Evolutionary conservation across 2,329 filamentous ascomycete species (phyloP).

Genomic region (Tolypocladium pustulatum): DNA sequence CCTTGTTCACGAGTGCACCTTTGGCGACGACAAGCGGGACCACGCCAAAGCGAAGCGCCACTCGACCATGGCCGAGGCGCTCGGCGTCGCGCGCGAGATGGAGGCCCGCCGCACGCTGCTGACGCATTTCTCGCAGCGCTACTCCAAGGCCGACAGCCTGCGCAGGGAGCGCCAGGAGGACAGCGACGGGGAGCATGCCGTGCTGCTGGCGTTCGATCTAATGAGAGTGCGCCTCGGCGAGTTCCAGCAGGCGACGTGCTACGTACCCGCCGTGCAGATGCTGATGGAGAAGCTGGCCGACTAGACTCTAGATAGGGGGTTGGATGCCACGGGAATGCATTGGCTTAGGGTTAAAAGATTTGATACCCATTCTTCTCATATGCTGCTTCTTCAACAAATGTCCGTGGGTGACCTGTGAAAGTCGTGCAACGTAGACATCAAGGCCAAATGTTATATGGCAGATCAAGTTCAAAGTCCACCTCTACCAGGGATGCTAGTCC

Average conservation of each 20-base stretch:
- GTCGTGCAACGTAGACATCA: neutral
- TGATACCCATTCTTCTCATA: neutral
- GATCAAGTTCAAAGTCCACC: neutral
- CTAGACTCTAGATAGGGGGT: neutral
- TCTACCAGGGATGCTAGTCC: too few relatives aligned
- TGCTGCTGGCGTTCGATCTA: conserved; percentile 68
- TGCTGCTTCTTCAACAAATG: neutral
- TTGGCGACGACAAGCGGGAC: conserved; percentile 70
- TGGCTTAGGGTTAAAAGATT: neutral
- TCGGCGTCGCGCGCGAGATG: conserved; percentile 70
- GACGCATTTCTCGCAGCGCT: conserved; percentile 93
- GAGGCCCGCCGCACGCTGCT: conserved; percentile 67
- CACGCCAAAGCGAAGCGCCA: conserved; percentile 87
- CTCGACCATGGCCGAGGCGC: conserved; percentile 76
- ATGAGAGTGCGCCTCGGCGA: conserved; percentile 65
- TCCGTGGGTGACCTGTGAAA: too few relatives aligned
- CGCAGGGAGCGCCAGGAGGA: conserved; percentile 19
- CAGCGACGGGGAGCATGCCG: conserved; percentile 21
- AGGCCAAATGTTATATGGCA: neutral
- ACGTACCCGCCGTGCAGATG: conserved; percentile 42
- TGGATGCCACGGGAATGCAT: neutral
- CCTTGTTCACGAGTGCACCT: conserved; percentile 91
- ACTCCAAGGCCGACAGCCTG: conserved; percentile 52
- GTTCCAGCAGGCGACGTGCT: conserved; percentile 55
- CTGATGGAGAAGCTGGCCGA: conserved; percentile 35